Base-by-base conservation (phyloP, 345 rosid genomes). In the Limnanthes douglasii region DNA sequence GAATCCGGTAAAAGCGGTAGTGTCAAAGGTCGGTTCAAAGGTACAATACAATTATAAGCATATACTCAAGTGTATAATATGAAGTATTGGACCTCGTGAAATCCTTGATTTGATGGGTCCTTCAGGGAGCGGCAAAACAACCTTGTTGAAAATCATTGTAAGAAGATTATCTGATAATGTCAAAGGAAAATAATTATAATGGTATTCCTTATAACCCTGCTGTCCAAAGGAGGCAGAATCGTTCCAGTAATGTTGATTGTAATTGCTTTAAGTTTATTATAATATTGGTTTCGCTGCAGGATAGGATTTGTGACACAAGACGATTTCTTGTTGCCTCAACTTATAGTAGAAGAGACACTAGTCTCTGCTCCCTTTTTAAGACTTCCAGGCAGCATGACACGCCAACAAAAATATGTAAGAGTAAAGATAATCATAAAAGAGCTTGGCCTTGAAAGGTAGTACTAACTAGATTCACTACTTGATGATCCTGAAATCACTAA, bases 61-160 rank as follows among this genome's bases (percentile, higher is more conserved):
- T 15, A 80, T 90, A 43, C 48, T 90, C 26, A 77, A 77, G 45
- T 95, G 96, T 9, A 70, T 90, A 18, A 77, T 92, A 12, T 92
- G 98, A 37, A 69, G 96, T 54, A 65, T 82, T 0, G 78, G 94
- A 45, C 90, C 98, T 3, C 96, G 88, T 4, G 88, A 90, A 53
- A 77, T 90, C 39, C 88, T 90, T 21, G 96, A 88, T 15, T 24
- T 80, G 5, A 90, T 90, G 98, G 98, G 96, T 54, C 96, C 98
- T 70, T 80, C 98, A 3, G 98, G 98, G 15, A 90, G 96, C 43
- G 98, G 96, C 8, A 90, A 90, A 56, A 90, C 98, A 49, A 84
- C 93, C 31, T 55, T 90, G 47, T 55, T 84, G 51, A 90, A 75
- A 61, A 74, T 78, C 17, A 64, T 90, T 17, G 96, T 95, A 45